Evolutionary conservation across 2,329 filamentous ascomycete species (phyloP), one percentile per base, ranked within the genome.

Genomic region (Calonectria pauciramosa): DNA sequence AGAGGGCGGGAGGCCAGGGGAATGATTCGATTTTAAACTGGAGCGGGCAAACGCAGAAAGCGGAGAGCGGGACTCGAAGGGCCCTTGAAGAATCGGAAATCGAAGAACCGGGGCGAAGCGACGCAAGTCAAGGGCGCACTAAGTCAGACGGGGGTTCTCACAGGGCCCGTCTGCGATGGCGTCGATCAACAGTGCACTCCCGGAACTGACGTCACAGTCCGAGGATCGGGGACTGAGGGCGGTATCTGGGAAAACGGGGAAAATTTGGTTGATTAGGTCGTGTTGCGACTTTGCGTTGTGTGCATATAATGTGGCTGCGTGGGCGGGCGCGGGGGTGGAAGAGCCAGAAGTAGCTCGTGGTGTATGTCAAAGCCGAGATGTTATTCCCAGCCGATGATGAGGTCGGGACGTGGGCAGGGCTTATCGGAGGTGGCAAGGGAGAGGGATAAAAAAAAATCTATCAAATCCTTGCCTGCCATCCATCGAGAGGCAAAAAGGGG

Each of bases 141-240:
- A 70, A 32, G 72, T 75, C 74, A 71, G 51, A 51, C 44, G 38
- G 68, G 56, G 68, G 52, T 32, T 44, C 41, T 47, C 49, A 16
- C 41, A 38, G 44, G 70, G 56, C 44, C 52, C 51, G 77, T 52
- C 70, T 65, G 70, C 56, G 67, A 75, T 69, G 71, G 70, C 65
- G 77, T 44, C 23, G 71, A 74, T 74, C 68, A 44, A 44, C 64
- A 38, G 56, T 26, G 68, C 10, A 13, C 16, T 64, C 44, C 26
- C 9, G 30, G 59, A 54, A 56, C 65, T 75, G 72, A 78, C 77
- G 74, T 76, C 74, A 77, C 68, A 71, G 64, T 68, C 65, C 56
- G 63, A 34, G 26, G 20, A 69, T 54, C 14, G 63, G 47, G 54
- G n/a, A 9, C 34, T 38, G 56, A 20, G 11, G 10, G 14, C 36